Base-by-base conservation (phyloP, 768 basidiomycete species). In the Zangia roseola region DNA sequence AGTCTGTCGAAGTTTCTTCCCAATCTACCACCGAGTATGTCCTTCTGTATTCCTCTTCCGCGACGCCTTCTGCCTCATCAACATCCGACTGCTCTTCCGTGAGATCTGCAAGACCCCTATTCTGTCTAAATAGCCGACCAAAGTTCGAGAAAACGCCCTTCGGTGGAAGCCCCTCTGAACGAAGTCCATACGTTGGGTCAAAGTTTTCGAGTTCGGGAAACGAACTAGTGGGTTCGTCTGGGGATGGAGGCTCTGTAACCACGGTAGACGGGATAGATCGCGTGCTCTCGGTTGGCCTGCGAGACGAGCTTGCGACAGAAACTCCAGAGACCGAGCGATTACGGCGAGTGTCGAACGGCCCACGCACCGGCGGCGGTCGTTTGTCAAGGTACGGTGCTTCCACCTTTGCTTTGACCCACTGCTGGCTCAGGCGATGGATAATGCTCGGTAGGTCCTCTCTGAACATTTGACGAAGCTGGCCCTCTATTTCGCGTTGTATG, bases 391-490 rank as follows among this genome's bases (percentile, higher is more conserved):
- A 94, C 0, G 92, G 92, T n/a, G 90, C 81, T 63, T 97, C 93
- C 0, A 97, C 92, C 64, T 90, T 93, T 19, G 90, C 88, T 61
- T 87, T 90, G 35, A 97, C 83, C 95, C 95, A 98, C 61, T 91
- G 87, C 64, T 98, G 95, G 69, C 88, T 91, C 40, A 99, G 81
- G 28, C 91, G 79, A 66, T 99, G 97, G 36, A 99, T 98, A 55
- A 99, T 97, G 6, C 91, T 87, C 1, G 97, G 97, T 5, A 99
- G 71, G 67, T 98, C 97, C 67, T 97, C 94, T 51, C 94, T 78
- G 69, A 98, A 99, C 93, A 98, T 95, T 69, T 98, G 97, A 35
- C 97, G 80, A 25, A 99, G 75, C 67, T 97, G 95, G 0, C 86
- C 91, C 68, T 99, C 97, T 47, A 99, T 98, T 72, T 98, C 95